Percentiles rank a stretch among this genome's conserved stretches.
Conservation (phyloP, 176 grass and related monocot genomes). For the Alloteropsis semialata region DNA sequence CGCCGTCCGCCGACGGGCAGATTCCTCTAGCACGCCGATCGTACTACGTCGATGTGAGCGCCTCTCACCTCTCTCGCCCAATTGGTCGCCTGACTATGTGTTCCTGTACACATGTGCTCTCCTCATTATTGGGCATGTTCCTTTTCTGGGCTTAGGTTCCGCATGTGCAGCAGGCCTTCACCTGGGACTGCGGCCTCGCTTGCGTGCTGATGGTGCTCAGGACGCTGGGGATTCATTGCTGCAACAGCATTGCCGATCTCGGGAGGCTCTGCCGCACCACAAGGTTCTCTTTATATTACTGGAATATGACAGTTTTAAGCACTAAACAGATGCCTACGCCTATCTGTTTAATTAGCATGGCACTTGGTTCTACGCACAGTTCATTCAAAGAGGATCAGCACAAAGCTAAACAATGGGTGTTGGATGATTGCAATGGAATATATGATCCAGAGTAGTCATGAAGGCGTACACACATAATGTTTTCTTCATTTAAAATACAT, state of each 20-base stretch:
- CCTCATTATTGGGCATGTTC: background rate
- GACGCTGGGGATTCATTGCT: conserved; percentile 67
- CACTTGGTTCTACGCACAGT: background rate
- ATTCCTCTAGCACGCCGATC: conserved; percentile 49
- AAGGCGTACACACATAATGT: background rate
- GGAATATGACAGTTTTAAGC: background rate
- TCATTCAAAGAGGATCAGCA: background rate
- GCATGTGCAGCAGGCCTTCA: conserved; percentile 87
- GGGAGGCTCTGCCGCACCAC: conserved; percentile 87
- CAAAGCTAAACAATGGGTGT: background rate
- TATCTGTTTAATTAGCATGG: background rate
- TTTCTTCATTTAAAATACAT: background rate
- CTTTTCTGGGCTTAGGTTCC: conserved; percentile 53
- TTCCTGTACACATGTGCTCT: background rate
- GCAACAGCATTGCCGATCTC: conserved; percentile 64
- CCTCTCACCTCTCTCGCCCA: background rate
- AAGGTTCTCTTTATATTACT: conserved; percentile 32
- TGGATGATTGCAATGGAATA: background rate
- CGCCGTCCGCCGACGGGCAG: conserved; percentile 3
- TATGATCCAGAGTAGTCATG: background rate
- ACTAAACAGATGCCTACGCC: background rate
- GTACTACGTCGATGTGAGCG: conserved; percentile 65
- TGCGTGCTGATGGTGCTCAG: conserved; percentile 94
- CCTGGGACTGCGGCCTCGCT: conserved; percentile 95
- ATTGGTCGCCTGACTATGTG: background rate